These are phyloP conservation scores for Raddia distichophylla DNA, from an alignment of 176 grass and related monocot genomes.

Conservation along the genomic window DNA sequence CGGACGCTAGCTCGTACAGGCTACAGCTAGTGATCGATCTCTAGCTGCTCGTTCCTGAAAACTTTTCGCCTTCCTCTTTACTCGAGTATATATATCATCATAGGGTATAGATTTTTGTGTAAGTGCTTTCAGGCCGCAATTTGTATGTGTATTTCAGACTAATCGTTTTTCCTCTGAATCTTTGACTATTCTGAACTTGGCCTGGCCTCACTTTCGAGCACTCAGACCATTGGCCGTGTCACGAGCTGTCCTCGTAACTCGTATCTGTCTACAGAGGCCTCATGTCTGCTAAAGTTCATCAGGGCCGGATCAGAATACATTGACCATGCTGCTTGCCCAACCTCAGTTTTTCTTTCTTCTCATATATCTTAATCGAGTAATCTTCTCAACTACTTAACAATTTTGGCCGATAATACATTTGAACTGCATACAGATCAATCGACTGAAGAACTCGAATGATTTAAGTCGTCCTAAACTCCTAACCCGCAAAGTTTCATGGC, in stretches of 20 bases:
- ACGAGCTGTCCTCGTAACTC: slow-evolving; percentile 9
- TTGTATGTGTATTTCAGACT: slow-evolving; percentile 26
- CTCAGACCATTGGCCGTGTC: slow-evolving; percentile 28
- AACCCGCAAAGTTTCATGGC: too few species aligned
- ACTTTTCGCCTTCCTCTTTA: slow-evolving; percentile 22
- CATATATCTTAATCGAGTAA: slow-evolving; percentile 12
- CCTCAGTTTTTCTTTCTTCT: slow-evolving; percentile 9
- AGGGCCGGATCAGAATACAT: slow-evolving; percentile 32
- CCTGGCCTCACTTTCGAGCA: slow-evolving; percentile 53
- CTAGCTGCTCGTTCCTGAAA: slow-evolving; percentile 6
- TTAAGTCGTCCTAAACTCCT: too few species aligned
- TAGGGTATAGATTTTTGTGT: not conserved
- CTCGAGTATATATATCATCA: not conserved
- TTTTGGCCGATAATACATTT: too few species aligned
- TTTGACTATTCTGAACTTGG: slow-evolving; percentile 49
- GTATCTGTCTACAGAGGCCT: slow-evolving; percentile 24
- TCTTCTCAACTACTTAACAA: slow-evolving; percentile 3
- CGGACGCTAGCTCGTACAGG: slow-evolving; percentile 20
- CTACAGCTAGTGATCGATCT: slow-evolving; percentile 18
- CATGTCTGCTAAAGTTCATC: slow-evolving; percentile 20
- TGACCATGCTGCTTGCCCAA: slow-evolving; percentile 33
- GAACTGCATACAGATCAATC: too few species aligned
- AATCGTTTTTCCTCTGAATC: slow-evolving; percentile 38
- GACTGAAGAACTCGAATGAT: too few species aligned
- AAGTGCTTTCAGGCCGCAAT: slow-evolving; percentile 43